These are phyloP conservation scores for Aspergillus luchuensis DNA, from an alignment of 2,329 filamentous ascomycete species.

Conservation along the genomic window DNA sequence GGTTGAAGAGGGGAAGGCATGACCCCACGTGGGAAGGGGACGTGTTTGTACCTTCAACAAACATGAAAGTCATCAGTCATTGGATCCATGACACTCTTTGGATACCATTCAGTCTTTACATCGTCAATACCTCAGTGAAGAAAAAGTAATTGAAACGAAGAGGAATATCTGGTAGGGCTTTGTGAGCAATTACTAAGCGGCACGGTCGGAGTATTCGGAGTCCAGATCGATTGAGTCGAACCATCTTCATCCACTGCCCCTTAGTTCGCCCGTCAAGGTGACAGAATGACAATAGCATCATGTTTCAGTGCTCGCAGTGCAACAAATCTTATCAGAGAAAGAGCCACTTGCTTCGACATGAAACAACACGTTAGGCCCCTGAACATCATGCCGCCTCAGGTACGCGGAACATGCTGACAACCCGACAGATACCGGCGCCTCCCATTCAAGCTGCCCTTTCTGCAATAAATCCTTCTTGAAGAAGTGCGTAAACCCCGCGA, in stretches of 20 bases:
- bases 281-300: conserved; percentile 10
- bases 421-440: conserved; percentile 26
- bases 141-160: too few species aligned
- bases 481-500: conserved; percentile 18
- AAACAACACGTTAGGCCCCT: conserved; percentile 28
- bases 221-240: neutral
- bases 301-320: conserved; percentile 33
- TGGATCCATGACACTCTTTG: neutral
- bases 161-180: neutral
- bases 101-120: neutral
- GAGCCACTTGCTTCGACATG: conserved; percentile 32
- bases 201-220: neutral
- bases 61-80: neutral
- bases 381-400: neutral
- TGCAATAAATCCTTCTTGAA: conserved; percentile 35
- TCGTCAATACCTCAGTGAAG: neutral
- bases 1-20: neutral
- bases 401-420: conserved; percentile 4
- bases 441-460: conserved; percentile 30
- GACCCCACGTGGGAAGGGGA: neutral
- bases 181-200: neutral
- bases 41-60: neutral
- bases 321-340: conserved; percentile 34
- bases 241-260: neutral
- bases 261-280: neutral